Conservation (phyloP, 345 rosid species). For the Euphorbia tirucalli region DNA sequence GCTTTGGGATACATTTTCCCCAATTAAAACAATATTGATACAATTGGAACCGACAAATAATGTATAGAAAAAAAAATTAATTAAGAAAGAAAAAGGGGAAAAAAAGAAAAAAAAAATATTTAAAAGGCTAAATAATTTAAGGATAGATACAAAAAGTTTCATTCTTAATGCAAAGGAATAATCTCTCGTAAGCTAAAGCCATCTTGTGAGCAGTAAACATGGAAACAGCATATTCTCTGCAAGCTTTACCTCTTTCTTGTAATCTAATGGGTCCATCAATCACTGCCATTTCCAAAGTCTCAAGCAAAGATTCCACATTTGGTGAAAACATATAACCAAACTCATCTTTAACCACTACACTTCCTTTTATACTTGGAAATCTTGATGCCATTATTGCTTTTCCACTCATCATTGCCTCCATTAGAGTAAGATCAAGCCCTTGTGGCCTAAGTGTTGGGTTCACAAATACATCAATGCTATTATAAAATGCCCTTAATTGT, state of each 20-base stretch:
- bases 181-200: conserved; percentile 87
- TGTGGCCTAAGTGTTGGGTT: conserved; percentile 94
- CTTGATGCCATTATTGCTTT: conserved; percentile 86
- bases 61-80: too few relatives aligned
- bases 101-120: too few relatives aligned
- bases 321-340: conserved; percentile 90
- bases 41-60: too few relatives aligned
- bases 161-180: conserved; percentile 80
- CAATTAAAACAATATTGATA: too few relatives aligned
- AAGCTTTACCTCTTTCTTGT: conserved; percentile 69
- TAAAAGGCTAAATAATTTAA: background rate
- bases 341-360: conserved; percentile 74
- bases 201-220: conserved; percentile 87
- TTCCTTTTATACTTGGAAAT: conserved; percentile 84
- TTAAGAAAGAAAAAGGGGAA: too few relatives aligned
- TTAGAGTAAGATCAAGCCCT: conserved; percentile 81
- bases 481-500: conserved; percentile 64
- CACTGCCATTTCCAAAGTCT: conserved; percentile 49
- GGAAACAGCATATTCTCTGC: conserved; percentile 58
- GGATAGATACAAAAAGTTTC: conserved; percentile 61
- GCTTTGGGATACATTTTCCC: too few relatives aligned
- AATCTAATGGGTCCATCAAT: conserved; percentile 63
- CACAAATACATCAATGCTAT: conserved; percentile 68
- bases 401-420: conserved; percentile 97
- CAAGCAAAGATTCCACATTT: conserved; percentile 67